Conservation (phyloP, 2,329 filamentous ascomycete genomes). For the Clarireedia paspali region DNA sequence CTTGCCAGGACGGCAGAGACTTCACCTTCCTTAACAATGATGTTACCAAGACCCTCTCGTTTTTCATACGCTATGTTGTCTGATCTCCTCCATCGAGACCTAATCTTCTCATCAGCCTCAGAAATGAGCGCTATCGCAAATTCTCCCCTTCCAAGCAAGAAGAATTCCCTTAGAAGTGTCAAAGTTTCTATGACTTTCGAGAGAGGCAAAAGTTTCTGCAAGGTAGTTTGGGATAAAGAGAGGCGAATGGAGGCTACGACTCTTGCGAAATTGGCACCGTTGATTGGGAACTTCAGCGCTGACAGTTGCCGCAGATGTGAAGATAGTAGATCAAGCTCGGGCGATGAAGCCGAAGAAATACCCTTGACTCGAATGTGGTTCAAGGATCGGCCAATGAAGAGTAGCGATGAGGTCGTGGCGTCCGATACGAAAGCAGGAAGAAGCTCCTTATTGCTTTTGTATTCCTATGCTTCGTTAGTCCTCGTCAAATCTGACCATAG, state of each 20-base stretch:
- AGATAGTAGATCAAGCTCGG: slow-evolving; percentile 54
- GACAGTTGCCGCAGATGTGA: slow-evolving; percentile 64
- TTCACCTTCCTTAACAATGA: slow-evolving; percentile 80
- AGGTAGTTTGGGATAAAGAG: slow-evolving; percentile 73
- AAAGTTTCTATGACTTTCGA: slow-evolving; percentile 70
- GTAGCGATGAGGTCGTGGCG: slow-evolving; percentile 69
- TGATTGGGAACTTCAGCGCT: slow-evolving; percentile 64
- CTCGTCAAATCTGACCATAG: neutral
- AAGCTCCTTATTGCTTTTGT: slow-evolving; percentile 49
- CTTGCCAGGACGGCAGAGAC: slow-evolving; percentile 67
- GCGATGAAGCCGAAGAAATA: slow-evolving; percentile 33
- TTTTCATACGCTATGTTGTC: slow-evolving; percentile 51
- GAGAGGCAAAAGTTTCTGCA: slow-evolving; percentile 75
- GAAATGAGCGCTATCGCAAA: slow-evolving; percentile 82
- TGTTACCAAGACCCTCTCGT: slow-evolving; percentile 49
- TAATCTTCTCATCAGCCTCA: slow-evolving; percentile 74
- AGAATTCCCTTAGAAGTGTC: slow-evolving; percentile 74
- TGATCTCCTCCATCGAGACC: slow-evolving; percentile 61
- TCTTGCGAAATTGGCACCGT: slow-evolving; percentile 59
- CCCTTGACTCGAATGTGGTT: slow-evolving; percentile 66
- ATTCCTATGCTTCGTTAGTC: slow-evolving; percentile 38
- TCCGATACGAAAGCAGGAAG: slow-evolving; percentile 73
- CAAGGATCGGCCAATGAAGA: slow-evolving; percentile 85
- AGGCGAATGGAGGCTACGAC: slow-evolving; percentile 70
- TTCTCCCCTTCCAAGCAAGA: slow-evolving; percentile 80